Evolutionary conservation across 495 filamentous ascomycete species (phyloP).

Genomic region (Penicillium macrosclerotiorum): DNA sequence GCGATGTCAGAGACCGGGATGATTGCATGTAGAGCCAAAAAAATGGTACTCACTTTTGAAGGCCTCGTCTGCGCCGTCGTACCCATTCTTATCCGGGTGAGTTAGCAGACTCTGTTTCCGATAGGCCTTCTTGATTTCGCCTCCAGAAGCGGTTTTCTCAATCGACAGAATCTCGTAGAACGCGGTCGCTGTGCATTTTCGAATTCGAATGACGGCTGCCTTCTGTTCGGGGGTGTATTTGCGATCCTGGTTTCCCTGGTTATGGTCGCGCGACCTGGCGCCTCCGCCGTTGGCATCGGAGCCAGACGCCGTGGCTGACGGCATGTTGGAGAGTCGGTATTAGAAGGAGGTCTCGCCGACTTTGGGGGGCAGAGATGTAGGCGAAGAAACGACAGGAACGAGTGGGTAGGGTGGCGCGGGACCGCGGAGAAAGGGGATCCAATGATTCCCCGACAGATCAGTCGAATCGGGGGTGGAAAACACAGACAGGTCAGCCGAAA

Average conservation of each 20-base stretch:
- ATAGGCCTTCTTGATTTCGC: slow-evolving; percentile 96
- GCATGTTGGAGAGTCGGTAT: slow-evolving; percentile 56
- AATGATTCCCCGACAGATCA: slow-evolving; percentile 11
- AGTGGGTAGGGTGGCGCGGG: slow-evolving; percentile 18
- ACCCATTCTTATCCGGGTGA: slow-evolving; percentile 99
- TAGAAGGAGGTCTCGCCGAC: slow-evolving; percentile 1
- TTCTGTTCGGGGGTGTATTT: slow-evolving; percentile 90
- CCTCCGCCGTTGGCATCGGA: slow-evolving; percentile 59
- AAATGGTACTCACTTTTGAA: slow-evolving; percentile 74
- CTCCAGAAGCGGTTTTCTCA: slow-evolving; percentile 69
- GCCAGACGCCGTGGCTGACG: slow-evolving; percentile 73
- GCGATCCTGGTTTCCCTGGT: slow-evolving; percentile 89
- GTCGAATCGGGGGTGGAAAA: slow-evolving; percentile 3
- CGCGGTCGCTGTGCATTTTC: slow-evolving; percentile 75
- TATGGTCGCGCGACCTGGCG: slow-evolving; percentile 77
- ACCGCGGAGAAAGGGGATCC: slow-evolving; percentile 19
- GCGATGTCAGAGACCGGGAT: slow-evolving; percentile 2
- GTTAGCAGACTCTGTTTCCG: slow-evolving; percentile 88
- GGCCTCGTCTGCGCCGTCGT: slow-evolving; percentile 92
- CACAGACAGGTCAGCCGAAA: slow-evolving; percentile 4
- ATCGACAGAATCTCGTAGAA: slow-evolving; percentile 92
- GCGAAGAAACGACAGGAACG: slow-evolving; percentile 2
- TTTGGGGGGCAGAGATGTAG: background rate
- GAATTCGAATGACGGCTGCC: slow-evolving; percentile 81
- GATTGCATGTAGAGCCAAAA: background rate